Base-by-base conservation (phyloP, 2,329 filamentous ascomycete species). In the Coleophoma crateriformis region DNA sequence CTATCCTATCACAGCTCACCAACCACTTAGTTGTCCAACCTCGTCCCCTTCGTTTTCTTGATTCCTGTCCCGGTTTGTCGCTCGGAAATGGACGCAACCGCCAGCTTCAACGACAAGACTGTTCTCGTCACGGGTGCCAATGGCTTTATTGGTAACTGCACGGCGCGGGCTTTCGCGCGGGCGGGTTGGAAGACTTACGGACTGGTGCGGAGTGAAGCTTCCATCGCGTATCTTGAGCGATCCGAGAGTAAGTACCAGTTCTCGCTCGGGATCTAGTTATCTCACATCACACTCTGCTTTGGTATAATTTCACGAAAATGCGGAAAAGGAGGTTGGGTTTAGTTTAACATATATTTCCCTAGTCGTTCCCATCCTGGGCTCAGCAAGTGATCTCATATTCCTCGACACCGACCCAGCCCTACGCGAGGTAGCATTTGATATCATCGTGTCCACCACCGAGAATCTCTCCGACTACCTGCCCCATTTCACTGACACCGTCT, bases 71-170 rank as follows among this genome's bases (percentile, higher is more conserved):
- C 27, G 8, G 6, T 27, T 7, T 2, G 8, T 27, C 27, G 5
- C 27, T 7, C 27, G 27, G 5, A 27, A 27, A 27, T 27, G 27
- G 27, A 10, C 27, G 6, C 27, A 7, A 27, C 8, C 27, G 8
- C 27, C 27, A 10, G 8, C 27, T 27, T 27, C 8, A 27, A 27
- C 27, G 27, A 27, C 27, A 27, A 27, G 27, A 67, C 65, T 1
- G 72, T 70, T n/a, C 62, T 77, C 7, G 66, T 77, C 20, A 74
- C 69, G 2, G 74, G 73, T 8, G 73, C 73, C 12, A 75, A 74
- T 46, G 74, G 73, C 10, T 76, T 74, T 57, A 71, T 77, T 38
- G 74, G 74, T 34, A 66, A 61, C 19, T 70, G 72, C 0, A 71
- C 76, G 0, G 66, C 67, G 46, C 65, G 67, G 15, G 69, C 73